Base-by-base conservation (phyloP, 371 early-diverging fungal species). In the Mortierella sp. region DNA sequence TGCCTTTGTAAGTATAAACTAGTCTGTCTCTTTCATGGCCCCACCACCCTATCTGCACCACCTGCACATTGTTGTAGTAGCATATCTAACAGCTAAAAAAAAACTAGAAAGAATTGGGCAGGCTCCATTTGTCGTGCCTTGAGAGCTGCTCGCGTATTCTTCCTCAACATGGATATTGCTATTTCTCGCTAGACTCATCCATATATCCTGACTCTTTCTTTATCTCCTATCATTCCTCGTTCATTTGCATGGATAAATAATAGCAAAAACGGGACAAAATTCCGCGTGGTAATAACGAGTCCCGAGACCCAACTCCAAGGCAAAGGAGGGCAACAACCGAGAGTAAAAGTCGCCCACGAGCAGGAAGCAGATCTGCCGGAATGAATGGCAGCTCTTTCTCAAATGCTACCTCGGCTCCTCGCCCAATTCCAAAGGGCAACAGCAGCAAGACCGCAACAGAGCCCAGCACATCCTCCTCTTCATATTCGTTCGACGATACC, bases 381-480 rank as follows among this genome's bases (percentile, higher is more conserved):
- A n/a, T n/a, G n/a, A n/a, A n/a, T n/a, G 48, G 21, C n/a, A 50
- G 46, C n/a, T 37, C 60, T n/a, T 31, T 31, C 6, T 27, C 55
- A n/a, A 54, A 48, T 6, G 28, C 30, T 4, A 12, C 59, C 15
- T 64, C 64, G 1, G 41, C 63, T 39, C 54, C 73, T 19, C 57
- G 68, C n/a, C 68, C 73, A n/a, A 73, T 73, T 32, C 73, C 73
- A 21, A 73, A 67, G 47, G 44, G 19, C 53, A 48, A 48, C 28
- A 60, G 51, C 41, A 60, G 51, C 41, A 62, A 56, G 49, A 58
- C 53, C 17, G 21, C 31, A 15, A 24, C 24, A 7, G 65, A 64
- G 27, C 48, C 61, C 28, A 34, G 52, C 15, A 24, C 65, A 14
- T 26, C 41, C 12, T 55, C 68, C 0, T 67, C 61, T 7, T 52